phyloP scores from a whole-genome alignment of 2,329 filamentous ascomycete genomes.

The Apiospora marii region DNA sequence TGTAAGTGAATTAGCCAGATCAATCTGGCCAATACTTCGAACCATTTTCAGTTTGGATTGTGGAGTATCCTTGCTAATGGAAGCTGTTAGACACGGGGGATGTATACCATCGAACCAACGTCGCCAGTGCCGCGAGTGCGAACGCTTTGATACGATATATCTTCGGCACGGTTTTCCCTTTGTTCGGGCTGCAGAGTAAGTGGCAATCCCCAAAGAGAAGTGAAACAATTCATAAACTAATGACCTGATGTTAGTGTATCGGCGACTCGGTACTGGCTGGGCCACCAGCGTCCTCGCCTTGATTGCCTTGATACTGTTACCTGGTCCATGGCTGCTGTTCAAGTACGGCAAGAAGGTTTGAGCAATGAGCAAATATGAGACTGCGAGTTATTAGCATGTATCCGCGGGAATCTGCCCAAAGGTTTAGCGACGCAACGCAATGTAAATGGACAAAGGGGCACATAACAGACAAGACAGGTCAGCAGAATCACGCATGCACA shows the following conservation, averaged over 20 bases:
- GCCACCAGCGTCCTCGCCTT: slow-evolving; percentile 56
- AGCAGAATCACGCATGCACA: background rate
- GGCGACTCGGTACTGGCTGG: slow-evolving; percentile 53
- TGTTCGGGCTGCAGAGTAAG: slow-evolving; percentile 67
- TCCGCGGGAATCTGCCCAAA: background rate
- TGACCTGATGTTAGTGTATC: slow-evolving; percentile 47
- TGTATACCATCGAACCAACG: slow-evolving; percentile 60
- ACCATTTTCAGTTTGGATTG: too few species aligned
- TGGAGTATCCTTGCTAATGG: too few species aligned
- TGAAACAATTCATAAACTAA: accelerated
- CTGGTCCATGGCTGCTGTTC: slow-evolving; percentile 62
- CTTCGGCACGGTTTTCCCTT: slow-evolving; percentile 64
- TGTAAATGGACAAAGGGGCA: background rate
- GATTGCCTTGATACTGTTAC: slow-evolving; percentile 55
- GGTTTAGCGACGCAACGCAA: background rate
- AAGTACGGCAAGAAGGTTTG: slow-evolving; percentile 54
- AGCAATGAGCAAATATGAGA: slow-evolving; percentile 49
- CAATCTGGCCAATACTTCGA: too few species aligned
- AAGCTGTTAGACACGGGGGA: slow-evolving; percentile 51
- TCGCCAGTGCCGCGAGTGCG: slow-evolving; percentile 66
- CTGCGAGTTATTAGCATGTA: slow-evolving; percentile 36
- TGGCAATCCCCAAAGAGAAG: background rate
- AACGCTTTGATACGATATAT: slow-evolving; percentile 65
- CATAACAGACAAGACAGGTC: background rate
- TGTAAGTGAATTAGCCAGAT: slow-evolving; percentile 30